phyloP scores from a whole-genome alignment of 495 filamentous ascomycete genomes.

The Neurospora sp. region DNA sequence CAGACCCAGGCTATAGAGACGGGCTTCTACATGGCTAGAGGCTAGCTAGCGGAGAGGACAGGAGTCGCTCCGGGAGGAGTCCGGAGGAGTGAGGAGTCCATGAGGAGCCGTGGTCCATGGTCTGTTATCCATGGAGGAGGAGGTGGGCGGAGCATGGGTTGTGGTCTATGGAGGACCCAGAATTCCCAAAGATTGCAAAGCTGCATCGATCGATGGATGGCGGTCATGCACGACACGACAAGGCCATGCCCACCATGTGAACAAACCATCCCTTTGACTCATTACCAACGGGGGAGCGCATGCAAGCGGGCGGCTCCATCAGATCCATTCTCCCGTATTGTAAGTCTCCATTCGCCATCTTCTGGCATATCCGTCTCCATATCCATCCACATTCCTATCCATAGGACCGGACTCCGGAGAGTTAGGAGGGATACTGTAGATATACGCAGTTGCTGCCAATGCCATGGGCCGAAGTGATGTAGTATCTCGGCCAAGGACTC shows the following conservation, averaged over 20 bases:
- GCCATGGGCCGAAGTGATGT: neutral
- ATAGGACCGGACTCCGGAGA: neutral
- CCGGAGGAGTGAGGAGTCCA: neutral
- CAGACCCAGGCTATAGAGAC: neutral
- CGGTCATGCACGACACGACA: neutral
- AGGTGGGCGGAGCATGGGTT: neutral
- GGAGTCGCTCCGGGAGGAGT: neutral
- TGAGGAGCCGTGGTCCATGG: neutral
- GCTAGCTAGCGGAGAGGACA: neutral
- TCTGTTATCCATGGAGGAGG: neutral
- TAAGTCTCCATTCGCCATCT: neutral
- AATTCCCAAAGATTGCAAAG: neutral
- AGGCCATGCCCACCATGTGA: neutral
- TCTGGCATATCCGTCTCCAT: neutral
- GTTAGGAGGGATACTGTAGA: neutral
- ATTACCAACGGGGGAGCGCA: neutral
- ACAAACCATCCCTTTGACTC: neutral
- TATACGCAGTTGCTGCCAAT: neutral
- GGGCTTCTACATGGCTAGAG: neutral
- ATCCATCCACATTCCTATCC: neutral
- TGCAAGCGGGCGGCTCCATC: neutral
- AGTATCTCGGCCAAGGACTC: neutral
- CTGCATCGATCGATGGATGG: neutral
- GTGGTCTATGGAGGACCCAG: neutral
- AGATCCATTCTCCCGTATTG: neutral